A percentile compares a stretch with the other conserved stretches of the same genome.
These are phyloP conservation scores for Cladophialophora chaetospira DNA, from an alignment of 2,329 filamentous ascomycete species.

Conservation along the genomic window DNA sequence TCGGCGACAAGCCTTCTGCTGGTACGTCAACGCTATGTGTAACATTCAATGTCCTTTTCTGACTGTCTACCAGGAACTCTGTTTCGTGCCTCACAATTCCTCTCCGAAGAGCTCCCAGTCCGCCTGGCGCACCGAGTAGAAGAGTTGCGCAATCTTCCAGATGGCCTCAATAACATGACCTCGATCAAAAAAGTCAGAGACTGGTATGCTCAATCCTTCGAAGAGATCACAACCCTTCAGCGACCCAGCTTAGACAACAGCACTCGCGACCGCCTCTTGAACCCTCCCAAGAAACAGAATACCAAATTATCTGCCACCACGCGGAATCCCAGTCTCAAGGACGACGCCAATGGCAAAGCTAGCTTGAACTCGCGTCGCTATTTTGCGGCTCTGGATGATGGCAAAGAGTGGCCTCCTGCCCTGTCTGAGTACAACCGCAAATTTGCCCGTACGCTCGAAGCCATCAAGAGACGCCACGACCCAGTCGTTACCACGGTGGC, in stretches of 20 bases:
- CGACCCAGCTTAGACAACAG: constrained; percentile 75
- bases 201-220: constrained; percentile 99
- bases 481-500: constrained; percentile 97
- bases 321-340: constrained; percentile 83
- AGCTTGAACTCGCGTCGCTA: constrained; percentile 67
- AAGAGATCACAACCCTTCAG: constrained; percentile 91
- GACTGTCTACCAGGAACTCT: constrained; percentile 69
- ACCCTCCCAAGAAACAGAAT: constrained; percentile 51
- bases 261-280: constrained; percentile 74
- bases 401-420: constrained; percentile 87
- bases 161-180: constrained; percentile 96
- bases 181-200: constrained; percentile 93
- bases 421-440: constrained; percentile 90
- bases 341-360: constrained; percentile 61
- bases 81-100: constrained; percentile 96
- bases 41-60: not conserved
- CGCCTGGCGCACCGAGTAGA: constrained; percentile 94
- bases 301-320: constrained; percentile 79
- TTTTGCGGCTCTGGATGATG: constrained; percentile 89
- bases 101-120: constrained; percentile 97
- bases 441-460: constrained; percentile 84
- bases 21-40: constrained; percentile 55
- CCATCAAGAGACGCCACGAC: constrained; percentile 94
- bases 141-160: constrained; percentile 86
- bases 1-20: constrained; percentile 88